Percentiles rank a stretch among this genome's conserved stretches.
Conservation (phyloP, 164 flowering plant genomes). For the Piper betle region DNA sequence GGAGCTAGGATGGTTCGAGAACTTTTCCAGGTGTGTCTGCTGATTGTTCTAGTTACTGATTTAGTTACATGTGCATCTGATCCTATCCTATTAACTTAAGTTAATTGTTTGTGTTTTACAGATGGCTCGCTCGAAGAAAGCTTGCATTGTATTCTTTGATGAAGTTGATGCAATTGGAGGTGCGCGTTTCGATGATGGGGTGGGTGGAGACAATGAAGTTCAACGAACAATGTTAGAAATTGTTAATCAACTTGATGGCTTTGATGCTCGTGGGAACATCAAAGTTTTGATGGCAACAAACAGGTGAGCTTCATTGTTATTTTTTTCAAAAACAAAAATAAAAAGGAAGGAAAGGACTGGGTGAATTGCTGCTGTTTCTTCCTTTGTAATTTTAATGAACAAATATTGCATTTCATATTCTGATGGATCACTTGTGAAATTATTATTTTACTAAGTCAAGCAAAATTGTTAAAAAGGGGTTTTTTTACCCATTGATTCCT, state of each 20-base stretch:
- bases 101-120: conserved; percentile 10
- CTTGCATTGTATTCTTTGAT: conserved; percentile 94
- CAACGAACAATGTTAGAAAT: conserved; percentile 99
- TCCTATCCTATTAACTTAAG: too few relatives aligned
- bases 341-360: background rate
- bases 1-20: conserved; percentile 98
- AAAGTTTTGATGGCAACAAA: conserved; percentile 90
- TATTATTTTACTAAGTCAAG: background rate
- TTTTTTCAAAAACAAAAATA: background rate
- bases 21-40: conserved; percentile 61
- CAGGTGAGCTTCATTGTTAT: conserved; percentile 23
- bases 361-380: background rate
- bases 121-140: conserved; percentile 98
- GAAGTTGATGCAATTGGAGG: conserved; percentile 99
- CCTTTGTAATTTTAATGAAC: background rate
- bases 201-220: conserved; percentile 94
- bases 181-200: conserved; percentile 95
- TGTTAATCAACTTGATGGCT: conserved; percentile 67
- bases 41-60: background rate
- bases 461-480: too few relatives aligned
- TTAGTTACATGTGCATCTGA: background rate
- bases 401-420: background rate
- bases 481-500: too few relatives aligned
- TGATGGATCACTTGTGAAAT: background rate
- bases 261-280: conserved; percentile 81